Conservation (phyloP, 306 rosid species). For the Arachis stenosperma region DNA sequence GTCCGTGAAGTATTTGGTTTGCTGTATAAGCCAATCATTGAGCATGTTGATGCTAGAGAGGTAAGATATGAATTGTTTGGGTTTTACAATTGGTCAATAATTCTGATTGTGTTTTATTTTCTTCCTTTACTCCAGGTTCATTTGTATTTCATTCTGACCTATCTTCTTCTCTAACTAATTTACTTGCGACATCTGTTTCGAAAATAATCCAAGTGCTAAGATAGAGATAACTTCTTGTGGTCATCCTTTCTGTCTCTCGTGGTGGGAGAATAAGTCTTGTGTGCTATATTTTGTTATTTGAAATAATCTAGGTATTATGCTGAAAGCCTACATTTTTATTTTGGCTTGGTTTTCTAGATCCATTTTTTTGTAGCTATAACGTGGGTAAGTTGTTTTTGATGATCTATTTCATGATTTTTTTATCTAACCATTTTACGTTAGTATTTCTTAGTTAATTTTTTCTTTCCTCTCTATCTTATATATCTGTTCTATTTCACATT, state of each 20-base stretch:
- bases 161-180: conserved; percentile 42
- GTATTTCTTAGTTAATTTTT: not conserved
- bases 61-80: conserved; percentile 35
- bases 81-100: not conserved
- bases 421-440: not conserved
- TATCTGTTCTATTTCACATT: conserved; percentile 28
- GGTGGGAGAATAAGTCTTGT: too few species aligned
- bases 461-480: not conserved
- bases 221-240: too few species aligned
- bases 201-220: conserved; percentile 46
- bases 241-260: too few species aligned
- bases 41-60: conserved; percentile 46
- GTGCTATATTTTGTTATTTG: not conserved
- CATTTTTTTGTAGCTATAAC: not conserved
- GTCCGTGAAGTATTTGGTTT: conserved; percentile 69
- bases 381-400: conserved; percentile 15
- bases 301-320: conserved; percentile 7
- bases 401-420: not conserved
- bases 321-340: conserved; percentile 31
- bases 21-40: conserved; percentile 55
- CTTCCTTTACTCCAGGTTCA: conserved; percentile 2
- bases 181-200: conserved; percentile 82
- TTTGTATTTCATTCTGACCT: conserved; percentile 10
- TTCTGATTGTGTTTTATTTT: conserved; percentile 25
- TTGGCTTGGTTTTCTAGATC: conserved; percentile 5